Evolutionary conservation across 345 rosid species (phyloP).

Genomic region (Trapa bicornis): DNA sequence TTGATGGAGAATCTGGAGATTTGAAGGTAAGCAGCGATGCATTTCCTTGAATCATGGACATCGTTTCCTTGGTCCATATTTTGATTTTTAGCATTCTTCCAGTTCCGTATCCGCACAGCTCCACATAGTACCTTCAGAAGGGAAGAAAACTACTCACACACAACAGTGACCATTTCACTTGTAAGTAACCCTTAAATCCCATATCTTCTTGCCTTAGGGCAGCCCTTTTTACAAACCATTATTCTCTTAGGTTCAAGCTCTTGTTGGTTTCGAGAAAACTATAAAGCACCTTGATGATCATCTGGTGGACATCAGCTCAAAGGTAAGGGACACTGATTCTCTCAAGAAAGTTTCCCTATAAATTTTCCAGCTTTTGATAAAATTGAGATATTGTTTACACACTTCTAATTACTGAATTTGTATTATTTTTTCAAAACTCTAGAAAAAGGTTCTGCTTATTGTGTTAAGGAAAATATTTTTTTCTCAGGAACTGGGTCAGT

Average conservation of each 20-base stretch:
- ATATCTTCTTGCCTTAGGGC: background rate
- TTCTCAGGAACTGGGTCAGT: background rate
- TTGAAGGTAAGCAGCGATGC: slow-evolving; percentile 47
- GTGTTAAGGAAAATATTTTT: background rate
- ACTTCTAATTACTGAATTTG: background rate
- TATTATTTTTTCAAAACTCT: too few relatives aligned
- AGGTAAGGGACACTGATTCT: slow-evolving; percentile 32
- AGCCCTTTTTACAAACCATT: background rate
- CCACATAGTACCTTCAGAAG: slow-evolving; percentile 70
- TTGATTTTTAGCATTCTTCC: slow-evolving; percentile 11
- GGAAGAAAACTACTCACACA: slow-evolving; percentile 80
- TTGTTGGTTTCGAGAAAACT: slow-evolving; percentile 93
- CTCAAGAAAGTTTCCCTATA: background rate
- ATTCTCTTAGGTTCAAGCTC: slow-evolving; percentile 67
- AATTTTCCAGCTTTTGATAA: background rate
- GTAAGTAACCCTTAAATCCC: slow-evolving; percentile 24
- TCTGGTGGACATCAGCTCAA: slow-evolving; percentile 66
- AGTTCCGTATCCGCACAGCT: slow-evolving; percentile 88
- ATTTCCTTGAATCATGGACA: background rate
- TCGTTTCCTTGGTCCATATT: background rate
- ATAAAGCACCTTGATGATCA: slow-evolving; percentile 86
- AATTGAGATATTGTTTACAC: background rate
- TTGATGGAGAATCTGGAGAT: slow-evolving; percentile 98
- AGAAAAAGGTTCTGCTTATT: too few relatives aligned
- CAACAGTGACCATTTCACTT: slow-evolving; percentile 76